Base-by-base conservation (phyloP, 805 yeast species). In the Yarrowia osloensis region DNA sequence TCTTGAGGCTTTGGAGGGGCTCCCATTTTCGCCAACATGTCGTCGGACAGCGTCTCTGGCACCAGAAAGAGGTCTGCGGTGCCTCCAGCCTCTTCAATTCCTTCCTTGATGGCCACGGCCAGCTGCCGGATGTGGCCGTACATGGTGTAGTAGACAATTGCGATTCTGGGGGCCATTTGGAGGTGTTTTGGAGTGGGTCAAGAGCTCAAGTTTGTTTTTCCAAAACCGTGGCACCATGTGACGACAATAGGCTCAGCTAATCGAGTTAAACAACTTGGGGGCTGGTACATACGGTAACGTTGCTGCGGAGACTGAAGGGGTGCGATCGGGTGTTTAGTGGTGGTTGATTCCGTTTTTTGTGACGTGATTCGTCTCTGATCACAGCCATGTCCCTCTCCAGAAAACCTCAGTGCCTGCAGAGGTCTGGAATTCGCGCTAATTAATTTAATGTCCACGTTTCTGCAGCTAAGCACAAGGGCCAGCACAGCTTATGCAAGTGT, bases 61-160 rank as follows among this genome's bases (percentile, higher is more conserved):
- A 92, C 86, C 80, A 88, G 96, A 82, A 78, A 89, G 71, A 91
- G 81, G 72, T 85, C 87, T 42, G 89, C 96, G 21, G 75, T 68
- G 68, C 88, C 87, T 69, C 94, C 96, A 15, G 89, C 85, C 11
- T 84, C 80, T 75, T 84, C 87, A 49, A 89, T 82, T 71, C 96
- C 96, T 66, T 78, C 79, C 78, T 88, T 83, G 74, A 86, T 85
- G 52, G 89, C 80, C 76, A 87, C 84, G 40, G 96, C 96, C 73
- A 90, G 74, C 47, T 81, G 78, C 70, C 86, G 86, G 71, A 88
- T 79, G 79, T 91, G 97, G 69, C 92, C 92, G 80, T 89, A 91
- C 71, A 88, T 77, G 40, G 97, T 87, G 84, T 91, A 91, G 76
- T 87, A 85, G 77, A 91, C 82, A 71, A 91, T 87, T 59, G 91